Conservation (phyloP, 176 grass and related monocot genomes). For the Paspalum notatum region DNA sequence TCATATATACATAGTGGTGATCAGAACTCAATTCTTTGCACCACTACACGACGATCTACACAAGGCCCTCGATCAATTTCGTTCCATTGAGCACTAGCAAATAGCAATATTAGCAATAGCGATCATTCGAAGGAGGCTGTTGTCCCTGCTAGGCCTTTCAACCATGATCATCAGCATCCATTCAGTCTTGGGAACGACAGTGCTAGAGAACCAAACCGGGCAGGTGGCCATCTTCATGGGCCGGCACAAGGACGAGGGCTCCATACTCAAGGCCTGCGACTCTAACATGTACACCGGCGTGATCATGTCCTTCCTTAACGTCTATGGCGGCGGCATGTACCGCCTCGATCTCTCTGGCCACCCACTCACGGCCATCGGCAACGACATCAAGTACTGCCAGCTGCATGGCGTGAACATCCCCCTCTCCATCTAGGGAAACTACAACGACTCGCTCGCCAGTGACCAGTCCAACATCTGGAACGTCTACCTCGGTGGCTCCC, state of each 20-base stretch:
- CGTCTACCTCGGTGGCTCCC: background rate
- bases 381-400: constrained; percentile 31
- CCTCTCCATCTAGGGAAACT: background rate
- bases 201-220: background rate
- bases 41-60: too few relatives aligned
- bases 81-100: background rate
- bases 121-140: background rate
- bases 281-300: constrained; percentile 26
- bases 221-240: constrained; percentile 31
- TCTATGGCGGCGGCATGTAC: constrained; percentile 7
- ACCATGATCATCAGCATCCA: background rate
- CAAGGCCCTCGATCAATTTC: too few relatives aligned
- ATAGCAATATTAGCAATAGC: background rate
- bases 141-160: too few relatives aligned
- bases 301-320: constrained; percentile 39
- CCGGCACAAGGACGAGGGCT: constrained; percentile 33
- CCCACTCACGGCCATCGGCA: constrained; percentile 5
- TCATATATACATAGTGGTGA: too few relatives aligned
- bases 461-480: background rate
- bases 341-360: constrained; percentile 29
- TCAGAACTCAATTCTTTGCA: too few relatives aligned
- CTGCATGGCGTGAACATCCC: background rate
- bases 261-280: constrained; percentile 32
- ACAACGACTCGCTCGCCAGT: background rate
- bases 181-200: background rate